Base-by-base conservation (phyloP, 495 filamentous ascomycete species). In the Beverwykella pulmonaria region DNA sequence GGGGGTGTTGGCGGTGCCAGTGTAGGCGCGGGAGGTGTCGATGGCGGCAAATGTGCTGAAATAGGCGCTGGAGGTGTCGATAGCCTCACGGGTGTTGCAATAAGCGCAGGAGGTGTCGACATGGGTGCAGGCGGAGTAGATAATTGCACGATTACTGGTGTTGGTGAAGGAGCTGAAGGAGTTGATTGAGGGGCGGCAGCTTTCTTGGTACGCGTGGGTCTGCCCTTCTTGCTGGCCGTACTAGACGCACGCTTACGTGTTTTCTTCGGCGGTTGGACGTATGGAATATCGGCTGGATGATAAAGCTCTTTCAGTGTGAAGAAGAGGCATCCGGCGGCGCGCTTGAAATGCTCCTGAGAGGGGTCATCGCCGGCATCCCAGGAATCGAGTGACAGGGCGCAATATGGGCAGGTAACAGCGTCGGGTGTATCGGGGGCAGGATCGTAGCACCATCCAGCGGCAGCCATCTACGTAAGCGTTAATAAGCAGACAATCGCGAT, bases 321-420 rank as follows among this genome's bases (percentile, higher is more conserved):
- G 80, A 97, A 98, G 17, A 84, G 79, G 74, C 94, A 98, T 32
- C 88, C 81, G 23, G 0, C 83, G 2, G 88, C 88, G 56, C 94
- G 89, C 22, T 85, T 85, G 65, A 84, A 83, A 71, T 98, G 94
- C 75, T 98, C 94, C 59, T 93, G 87, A 88, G 84, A 83, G 70
- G 93, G 93, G 70, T 93, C 87, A 75, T 98, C 93, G 68, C 88
- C 87, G 14, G 90, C 87, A 72, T 96, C 93, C 93, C 93, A 98
- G 1, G 90, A 91, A 75, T 96, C 92, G 50, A 98, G 82, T 30
- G 86, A 89, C 29, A 97, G 76, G 36, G 85, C 83, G 76, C 94
- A 98, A 75, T 98, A 97, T 19, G 87, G 84, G 73, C 94, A 98
- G 14, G 85, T 92, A 2, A 89, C 90, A 75, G 92, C 86, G 76